These are phyloP conservation scores for Aspergillus hiratsukae DNA, from an alignment of 2,329 filamentous ascomycete genomes.

Conservation along the genomic window DNA sequence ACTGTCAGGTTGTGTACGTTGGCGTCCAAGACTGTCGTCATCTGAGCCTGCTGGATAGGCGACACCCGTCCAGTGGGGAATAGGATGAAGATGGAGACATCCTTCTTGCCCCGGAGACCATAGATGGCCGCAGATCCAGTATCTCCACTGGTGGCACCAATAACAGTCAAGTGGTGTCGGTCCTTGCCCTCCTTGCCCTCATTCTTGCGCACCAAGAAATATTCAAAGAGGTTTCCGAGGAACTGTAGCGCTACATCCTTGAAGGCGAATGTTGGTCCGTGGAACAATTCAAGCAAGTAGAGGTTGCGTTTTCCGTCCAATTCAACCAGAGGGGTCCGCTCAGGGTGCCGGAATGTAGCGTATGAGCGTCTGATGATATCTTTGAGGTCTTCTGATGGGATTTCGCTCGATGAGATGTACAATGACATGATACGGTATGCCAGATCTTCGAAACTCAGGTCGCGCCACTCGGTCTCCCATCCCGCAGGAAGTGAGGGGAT, in stretches of 20 bases:
- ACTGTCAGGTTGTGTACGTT: slow-evolving; percentile 94
- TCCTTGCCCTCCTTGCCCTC: slow-evolving; percentile 46
- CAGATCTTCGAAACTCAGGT: slow-evolving; percentile 39
- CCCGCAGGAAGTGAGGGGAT: slow-evolving; percentile 20
- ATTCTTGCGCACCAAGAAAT: slow-evolving; percentile 44
- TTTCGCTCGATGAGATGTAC: slow-evolving; percentile 80
- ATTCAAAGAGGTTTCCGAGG: slow-evolving; percentile 78
- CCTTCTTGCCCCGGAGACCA: slow-evolving; percentile 89
- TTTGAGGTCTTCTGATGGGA: slow-evolving; percentile 73
- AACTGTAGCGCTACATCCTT: slow-evolving; percentile 94
- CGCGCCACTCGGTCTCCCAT: slow-evolving; percentile 24
- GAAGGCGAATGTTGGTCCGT: slow-evolving; percentile 92
- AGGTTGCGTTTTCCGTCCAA: slow-evolving; percentile 68
- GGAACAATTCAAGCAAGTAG: slow-evolving; percentile 89
- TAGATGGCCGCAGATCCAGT: slow-evolving; percentile 96
- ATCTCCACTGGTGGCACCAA: slow-evolving; percentile 79
- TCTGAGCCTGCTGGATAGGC: slow-evolving; percentile 91
- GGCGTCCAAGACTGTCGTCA: slow-evolving; percentile 85
- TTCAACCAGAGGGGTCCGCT: slow-evolving; percentile 75
- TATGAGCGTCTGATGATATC: slow-evolving; percentile 82
- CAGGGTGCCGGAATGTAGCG: slow-evolving; percentile 74
- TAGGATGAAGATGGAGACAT: slow-evolving; percentile 93
- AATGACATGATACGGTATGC: slow-evolving; percentile 73
- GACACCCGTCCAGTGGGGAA: slow-evolving; percentile 87
- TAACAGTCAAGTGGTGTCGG: slow-evolving; percentile 76